Evolutionary conservation across 495 filamentous ascomycete species (phyloP).

Genomic region (Astrothelium subdiscretum): DNA sequence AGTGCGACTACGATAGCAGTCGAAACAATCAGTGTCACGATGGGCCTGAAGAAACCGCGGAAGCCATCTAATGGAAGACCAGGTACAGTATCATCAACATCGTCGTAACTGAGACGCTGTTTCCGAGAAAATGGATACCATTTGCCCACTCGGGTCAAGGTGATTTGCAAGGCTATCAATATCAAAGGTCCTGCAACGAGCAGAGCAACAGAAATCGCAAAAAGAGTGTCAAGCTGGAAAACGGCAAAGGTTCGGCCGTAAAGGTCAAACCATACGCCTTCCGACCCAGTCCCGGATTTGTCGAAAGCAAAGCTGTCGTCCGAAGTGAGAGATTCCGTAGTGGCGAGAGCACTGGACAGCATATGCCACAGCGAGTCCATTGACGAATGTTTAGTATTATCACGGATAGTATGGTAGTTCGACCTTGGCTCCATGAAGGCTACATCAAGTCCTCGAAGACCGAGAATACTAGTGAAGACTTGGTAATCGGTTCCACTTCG

Average conservation of each 20-base stretch:
- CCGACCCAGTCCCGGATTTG: slow-evolving; percentile 44
- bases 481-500: slow-evolving; percentile 82
- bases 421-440: slow-evolving; percentile 81
- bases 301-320: slow-evolving; percentile 62
- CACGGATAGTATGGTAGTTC: slow-evolving; percentile 83
- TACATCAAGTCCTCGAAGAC: slow-evolving; percentile 80
- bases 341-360: slow-evolving; percentile 68
- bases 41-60: slow-evolving; percentile 74
- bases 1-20: slow-evolving; percentile 58
- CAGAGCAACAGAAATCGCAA: slow-evolving; percentile 74
- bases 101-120: slow-evolving; percentile 43
- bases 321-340: slow-evolving; percentile 55
- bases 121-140: slow-evolving; percentile 69
- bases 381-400: slow-evolving; percentile 60
- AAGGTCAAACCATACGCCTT: slow-evolving; percentile 88
- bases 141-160: slow-evolving; percentile 55
- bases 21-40: slow-evolving; percentile 60
- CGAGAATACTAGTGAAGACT: slow-evolving; percentile 67
- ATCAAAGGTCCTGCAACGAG: slow-evolving; percentile 65
- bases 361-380: slow-evolving; percentile 80
- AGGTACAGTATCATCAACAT: slow-evolving; percentile 49
- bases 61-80: slow-evolving; percentile 48
- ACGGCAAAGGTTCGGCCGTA: slow-evolving; percentile 74
- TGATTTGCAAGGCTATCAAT: slow-evolving; percentile 54
- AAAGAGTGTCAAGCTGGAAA: slow-evolving; percentile 67